Evolutionary conservation across 2,329 filamentous ascomycete genomes (phyloP).

Genomic region (Ascochyta lentis): DNA sequence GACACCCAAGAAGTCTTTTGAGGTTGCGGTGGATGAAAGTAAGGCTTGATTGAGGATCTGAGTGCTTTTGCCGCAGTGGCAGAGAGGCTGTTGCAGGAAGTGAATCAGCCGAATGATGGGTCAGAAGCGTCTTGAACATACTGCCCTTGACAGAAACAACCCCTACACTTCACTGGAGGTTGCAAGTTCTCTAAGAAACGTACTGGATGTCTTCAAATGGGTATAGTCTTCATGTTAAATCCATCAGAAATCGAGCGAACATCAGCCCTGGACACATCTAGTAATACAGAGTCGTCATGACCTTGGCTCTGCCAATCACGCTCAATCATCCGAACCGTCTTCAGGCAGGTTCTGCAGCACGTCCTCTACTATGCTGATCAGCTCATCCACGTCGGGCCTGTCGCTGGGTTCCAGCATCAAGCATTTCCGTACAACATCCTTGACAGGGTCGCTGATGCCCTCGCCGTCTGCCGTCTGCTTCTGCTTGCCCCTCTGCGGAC

Average conservation of each 20-base stretch:
- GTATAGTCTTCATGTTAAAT: background rate
- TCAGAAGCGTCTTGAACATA: no score
- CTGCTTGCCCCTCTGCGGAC: constrained; percentile 63
- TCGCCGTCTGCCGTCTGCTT: constrained; percentile 55
- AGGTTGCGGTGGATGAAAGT: no score
- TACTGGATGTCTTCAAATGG: background rate
- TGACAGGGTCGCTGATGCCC: constrained; percentile 78
- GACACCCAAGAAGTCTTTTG: no score
- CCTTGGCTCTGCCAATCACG: background rate
- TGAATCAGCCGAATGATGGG: no score
- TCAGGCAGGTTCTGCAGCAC: constrained; percentile 73
- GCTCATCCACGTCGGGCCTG: constrained; percentile 82
- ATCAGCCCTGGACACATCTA: background rate
- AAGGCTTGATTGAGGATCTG: no score
- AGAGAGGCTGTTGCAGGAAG: no score
- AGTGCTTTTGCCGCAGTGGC: no score
- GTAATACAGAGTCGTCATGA: constrained; percentile 1
- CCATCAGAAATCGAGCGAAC: background rate
- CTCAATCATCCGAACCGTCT: constrained; percentile 52
- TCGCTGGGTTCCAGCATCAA: constrained; percentile 86
- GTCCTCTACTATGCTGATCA: constrained; percentile 78
- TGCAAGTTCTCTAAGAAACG: background rate
- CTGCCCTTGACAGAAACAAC: background rate
- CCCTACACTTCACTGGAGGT: no score
- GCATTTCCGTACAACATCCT: constrained; percentile 87